Evolutionary conservation across 306 rosid species (phyloP).

Genomic region (Pueraria montana): DNA sequence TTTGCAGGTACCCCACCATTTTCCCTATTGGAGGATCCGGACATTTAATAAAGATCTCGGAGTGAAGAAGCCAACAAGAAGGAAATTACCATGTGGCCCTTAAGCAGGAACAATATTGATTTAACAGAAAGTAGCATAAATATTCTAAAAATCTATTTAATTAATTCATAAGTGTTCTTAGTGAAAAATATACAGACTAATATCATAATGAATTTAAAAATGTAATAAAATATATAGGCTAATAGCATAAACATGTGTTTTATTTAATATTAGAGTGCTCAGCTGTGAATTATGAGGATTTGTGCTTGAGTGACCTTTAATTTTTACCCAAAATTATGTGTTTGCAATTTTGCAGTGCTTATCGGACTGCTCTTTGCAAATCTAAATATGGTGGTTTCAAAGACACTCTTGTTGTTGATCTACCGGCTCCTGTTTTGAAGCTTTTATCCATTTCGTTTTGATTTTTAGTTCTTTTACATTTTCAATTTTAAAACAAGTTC

Average conservation of each 20-base stretch:
- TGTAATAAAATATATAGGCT: no score
- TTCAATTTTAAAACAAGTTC: not conserved
- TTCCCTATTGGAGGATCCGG: no score
- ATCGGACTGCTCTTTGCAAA: constrained; percentile 84
- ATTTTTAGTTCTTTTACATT: not conserved
- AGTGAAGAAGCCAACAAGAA: no score
- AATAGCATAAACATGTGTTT: constrained; percentile 21
- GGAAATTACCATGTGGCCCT: no score
- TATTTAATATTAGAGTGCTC: not conserved
- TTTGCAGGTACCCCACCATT: no score
- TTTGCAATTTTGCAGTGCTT: constrained; percentile 63
- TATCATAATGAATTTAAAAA: no score
- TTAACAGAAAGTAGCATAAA: no score
- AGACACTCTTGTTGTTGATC: constrained; percentile 86
- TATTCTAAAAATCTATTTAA: no score
- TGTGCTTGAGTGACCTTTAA: not conserved
- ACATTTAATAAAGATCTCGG: no score
- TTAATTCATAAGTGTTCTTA: no score
- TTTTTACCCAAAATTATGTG: not conserved
- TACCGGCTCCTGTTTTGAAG: constrained; percentile 94
- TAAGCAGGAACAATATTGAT: no score
- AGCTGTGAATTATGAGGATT: not conserved
- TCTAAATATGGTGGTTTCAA: constrained; percentile 93
- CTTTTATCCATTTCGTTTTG: constrained; percentile 43
- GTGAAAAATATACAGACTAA: no score